These are phyloP conservation scores for Biscogniauxia sp. DNA, from an alignment of 2,329 filamentous ascomycete species.

Conservation along the genomic window DNA sequence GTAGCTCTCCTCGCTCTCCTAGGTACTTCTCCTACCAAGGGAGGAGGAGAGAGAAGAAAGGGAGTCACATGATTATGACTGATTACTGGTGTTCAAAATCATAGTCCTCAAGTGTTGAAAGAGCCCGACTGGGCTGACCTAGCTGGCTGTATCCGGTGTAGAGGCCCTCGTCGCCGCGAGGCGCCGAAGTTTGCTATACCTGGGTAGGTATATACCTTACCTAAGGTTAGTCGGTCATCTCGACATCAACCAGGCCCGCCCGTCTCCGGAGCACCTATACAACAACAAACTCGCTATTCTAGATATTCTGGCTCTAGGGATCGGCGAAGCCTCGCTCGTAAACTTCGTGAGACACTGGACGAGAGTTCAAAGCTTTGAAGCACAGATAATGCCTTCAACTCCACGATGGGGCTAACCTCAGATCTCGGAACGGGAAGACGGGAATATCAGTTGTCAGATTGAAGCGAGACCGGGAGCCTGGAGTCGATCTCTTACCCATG, in stretches of 20 bases:
- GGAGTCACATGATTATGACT: conserved; percentile 21
- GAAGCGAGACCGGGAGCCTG: conserved; percentile 26
- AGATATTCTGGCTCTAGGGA: neutral
- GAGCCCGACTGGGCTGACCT: neutral
- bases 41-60: too few species aligned
- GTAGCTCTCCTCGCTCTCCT: too few species aligned
- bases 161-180: conserved; percentile 18
- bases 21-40: conserved; percentile 1
- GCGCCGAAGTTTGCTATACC: conserved; percentile 3
- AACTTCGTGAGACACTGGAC: neutral
- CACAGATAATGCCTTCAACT: neutral
- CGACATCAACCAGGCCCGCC: neutral
- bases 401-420: conserved; percentile 6
- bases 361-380: neutral
- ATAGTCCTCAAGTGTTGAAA: conserved; percentile 3
- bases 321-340: neutral
- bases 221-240: conserved; percentile 6
- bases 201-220: conserved; percentile 3
- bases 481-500: conserved; percentile 21
- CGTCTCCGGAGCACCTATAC: neutral
- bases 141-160: conserved; percentile 7
- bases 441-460: conserved; percentile 26
- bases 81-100: conserved; percentile 16
- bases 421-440: conserved; percentile 30
- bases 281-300: neutral